Evolutionary conservation across 139 green algal species (phyloP).

Genomic region (Gonium pectorale): DNA sequence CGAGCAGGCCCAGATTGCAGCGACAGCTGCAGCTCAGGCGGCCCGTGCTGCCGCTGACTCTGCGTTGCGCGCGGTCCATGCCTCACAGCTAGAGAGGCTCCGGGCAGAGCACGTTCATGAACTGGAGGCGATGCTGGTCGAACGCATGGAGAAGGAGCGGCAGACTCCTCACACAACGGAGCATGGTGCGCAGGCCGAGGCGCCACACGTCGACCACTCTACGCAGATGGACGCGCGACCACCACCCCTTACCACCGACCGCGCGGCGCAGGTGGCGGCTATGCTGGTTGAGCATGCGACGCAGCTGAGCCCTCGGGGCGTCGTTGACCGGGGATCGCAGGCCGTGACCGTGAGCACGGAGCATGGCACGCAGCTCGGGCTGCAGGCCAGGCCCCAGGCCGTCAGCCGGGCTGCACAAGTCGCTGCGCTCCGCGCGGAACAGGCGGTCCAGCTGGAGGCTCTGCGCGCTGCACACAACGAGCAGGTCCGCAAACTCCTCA

Average conservation of each 20-base stretch:
- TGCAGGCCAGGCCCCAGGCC: no score
- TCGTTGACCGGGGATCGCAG: no score
- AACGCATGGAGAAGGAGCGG: slow-evolving; percentile 5
- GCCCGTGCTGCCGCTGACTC: no score
- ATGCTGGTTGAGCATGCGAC: neutral
- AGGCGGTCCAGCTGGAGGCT: neutral
- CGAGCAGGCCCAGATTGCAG: slow-evolving; percentile 7
- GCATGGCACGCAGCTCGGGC: no score
- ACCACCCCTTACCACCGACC: neutral
- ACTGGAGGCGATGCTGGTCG: slow-evolving; percentile 3
- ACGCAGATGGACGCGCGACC: slow-evolving; percentile 3
- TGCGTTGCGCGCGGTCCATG: neutral
- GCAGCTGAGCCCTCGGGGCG: no score
- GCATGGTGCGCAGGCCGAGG: neutral
- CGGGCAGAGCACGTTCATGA: neutral
- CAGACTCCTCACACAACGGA: neutral
- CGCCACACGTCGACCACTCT: neutral
- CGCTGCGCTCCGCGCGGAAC: neutral
- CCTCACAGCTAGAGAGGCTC: neutral
- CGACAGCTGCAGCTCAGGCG: neutral
- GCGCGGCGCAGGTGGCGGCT: neutral
- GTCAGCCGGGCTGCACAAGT: neutral
- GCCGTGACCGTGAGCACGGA: no score
- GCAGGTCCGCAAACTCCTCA: no score
- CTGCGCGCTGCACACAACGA: no score